Evolutionary conservation across 306 rosid genomes (phyloP).

Genomic region (Alnus glutinosa): DNA sequence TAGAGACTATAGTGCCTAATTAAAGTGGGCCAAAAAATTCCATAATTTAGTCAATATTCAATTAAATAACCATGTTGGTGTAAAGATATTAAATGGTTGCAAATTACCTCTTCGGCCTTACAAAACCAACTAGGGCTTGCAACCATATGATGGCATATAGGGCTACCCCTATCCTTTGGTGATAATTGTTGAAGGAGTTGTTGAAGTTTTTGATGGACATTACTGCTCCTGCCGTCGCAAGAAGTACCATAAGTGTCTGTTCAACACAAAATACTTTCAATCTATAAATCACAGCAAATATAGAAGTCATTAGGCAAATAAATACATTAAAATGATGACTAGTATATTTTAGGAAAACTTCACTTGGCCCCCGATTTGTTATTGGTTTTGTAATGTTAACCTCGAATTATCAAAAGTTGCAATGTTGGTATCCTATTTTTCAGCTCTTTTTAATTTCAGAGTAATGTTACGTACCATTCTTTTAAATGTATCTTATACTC

Average conservation of each 20-base stretch:
- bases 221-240: conserved; percentile 82
- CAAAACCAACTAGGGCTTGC: conserved; percentile 63
- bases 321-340: too few species aligned
- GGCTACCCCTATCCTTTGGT: conserved; percentile 83
- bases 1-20: too few species aligned
- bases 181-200: conserved; percentile 81
- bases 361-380: too few species aligned
- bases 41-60: too few species aligned
- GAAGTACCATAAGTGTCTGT: conserved; percentile 63
- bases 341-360: too few species aligned
- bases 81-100: neutral
- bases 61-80: neutral
- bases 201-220: conserved; percentile 83
- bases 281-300: conserved; percentile 9
- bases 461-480: too few species aligned
- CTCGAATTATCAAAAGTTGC: too few species aligned
- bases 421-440: too few species aligned
- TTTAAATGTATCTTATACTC: too few species aligned
- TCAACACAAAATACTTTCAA: conserved; percentile 20
- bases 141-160: conserved; percentile 79
- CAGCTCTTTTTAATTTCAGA: too few species aligned
- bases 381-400: too few species aligned
- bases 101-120: conserved; percentile 65
- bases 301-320: neutral
- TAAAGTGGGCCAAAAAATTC: too few species aligned